These are phyloP conservation scores for Cutaneotrichosporon curvatum DNA, from an alignment of 1,284 basidiomycete genomes.

Conservation along the genomic window DNA sequence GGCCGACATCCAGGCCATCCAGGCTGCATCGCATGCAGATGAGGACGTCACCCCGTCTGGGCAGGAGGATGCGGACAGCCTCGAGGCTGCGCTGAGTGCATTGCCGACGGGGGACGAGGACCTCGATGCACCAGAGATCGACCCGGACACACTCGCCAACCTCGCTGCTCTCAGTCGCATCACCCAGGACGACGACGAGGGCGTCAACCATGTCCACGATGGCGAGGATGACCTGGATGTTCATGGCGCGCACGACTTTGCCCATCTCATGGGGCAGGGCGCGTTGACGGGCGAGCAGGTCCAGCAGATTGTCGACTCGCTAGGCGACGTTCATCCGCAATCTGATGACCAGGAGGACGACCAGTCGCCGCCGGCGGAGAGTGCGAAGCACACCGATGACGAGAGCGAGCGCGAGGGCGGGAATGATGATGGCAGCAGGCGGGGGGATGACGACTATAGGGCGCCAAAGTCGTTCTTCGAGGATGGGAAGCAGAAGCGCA, in stretches of 20 bases:
- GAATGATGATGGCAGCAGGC: conserved; percentile 7
- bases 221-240: conserved; percentile 9
- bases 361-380: neutral
- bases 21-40: neutral
- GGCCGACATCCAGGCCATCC: neutral
- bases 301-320: conserved; percentile 29
- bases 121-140: conserved; percentile 16
- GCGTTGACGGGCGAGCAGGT: conserved; percentile 29
- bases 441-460: conserved; percentile 9
- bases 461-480: conserved; percentile 18
- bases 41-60: neutral
- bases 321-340: conserved; percentile 10
- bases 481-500: conserved; percentile 29
- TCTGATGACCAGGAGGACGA: conserved; percentile 10
- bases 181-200: conserved; percentile 3
- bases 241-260: conserved; percentile 11
- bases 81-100: conserved; percentile 11
- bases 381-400: conserved; percentile 3
- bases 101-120: conserved; percentile 10
- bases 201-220: conserved; percentile 14
- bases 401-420: conserved; percentile 9
- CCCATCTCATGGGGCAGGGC: conserved; percentile 12
- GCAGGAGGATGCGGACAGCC: neutral
- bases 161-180: conserved; percentile 38
- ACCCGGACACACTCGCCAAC: conserved; percentile 39